Evolutionary conservation across 129 eudicot genomes (phyloP), one percentile per base, ranked within the genome.

Genomic region (Gnaphalium uliginosum): DNA sequence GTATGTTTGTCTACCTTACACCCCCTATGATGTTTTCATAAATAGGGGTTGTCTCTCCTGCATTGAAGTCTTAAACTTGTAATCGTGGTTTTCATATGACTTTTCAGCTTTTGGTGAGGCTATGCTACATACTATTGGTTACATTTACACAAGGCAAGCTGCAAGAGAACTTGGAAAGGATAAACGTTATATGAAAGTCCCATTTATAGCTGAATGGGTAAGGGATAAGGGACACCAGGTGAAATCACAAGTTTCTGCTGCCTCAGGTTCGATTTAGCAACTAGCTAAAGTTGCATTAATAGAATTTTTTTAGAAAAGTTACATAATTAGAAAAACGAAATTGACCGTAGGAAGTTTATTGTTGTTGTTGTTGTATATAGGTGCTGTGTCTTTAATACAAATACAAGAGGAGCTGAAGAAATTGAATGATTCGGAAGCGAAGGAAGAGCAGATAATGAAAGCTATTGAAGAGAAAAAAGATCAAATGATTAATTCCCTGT

Each of bases 161-260:
- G 86, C 98, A 63, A 81, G 84, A 75, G 96, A 90, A 83, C 77
- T 93, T n/a, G 96, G 96, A 73, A 93, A 88, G 81, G 90, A 86
- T 50, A 93, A 89, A 51, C 88, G 89, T 48, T 86, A 68, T 63
- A 87, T 93, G 90, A 90, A 84, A 81, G 96, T 90, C 29, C 98
- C 96, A 30, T 93, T 86, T 86, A 33, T 90, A 53, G 98, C 96
- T 17, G 98, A 93, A 81, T 93, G 98, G 98, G 96, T 93, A 15
- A 79, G 98, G 70, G 92, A 90, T 72, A 93, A 89, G 80, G 93
- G 95, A 72, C 98, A 93, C 80, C 77, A 77, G 50, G 81, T 90
- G 80, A 93, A 86, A 69, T 89, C 98, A 15, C 94, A 93, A 81
- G 89, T 85, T 71, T 81, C 84, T 59, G 98, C 98, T 21, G 94